Evolutionary conservation across 2,329 filamentous ascomycete genomes (phyloP), one percentile per base, ranked within the genome.

Genomic region (Dactylellina cionopaga): DNA sequence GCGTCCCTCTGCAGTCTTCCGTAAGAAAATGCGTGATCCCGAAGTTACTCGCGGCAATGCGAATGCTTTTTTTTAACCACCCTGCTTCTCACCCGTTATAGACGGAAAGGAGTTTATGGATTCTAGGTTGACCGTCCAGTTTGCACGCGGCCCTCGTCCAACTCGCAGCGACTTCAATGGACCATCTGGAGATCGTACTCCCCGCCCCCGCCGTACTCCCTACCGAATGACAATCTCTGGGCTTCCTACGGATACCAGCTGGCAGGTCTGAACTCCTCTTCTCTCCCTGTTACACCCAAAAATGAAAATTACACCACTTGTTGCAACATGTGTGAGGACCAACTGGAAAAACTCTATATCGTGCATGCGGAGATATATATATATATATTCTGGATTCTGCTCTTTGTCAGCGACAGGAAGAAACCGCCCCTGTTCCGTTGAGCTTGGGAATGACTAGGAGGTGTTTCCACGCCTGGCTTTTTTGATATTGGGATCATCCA

Each of bases 61-160:
- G 58, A n/a, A n/a, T n/a, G n/a, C n/a, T n/a, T n/a, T n/a, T n/a
- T n/a, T 44, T 65, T 47, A 56, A 55, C 60, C 15, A 29, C 44
- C 15, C 33, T 46, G 24, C 44, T 52, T 29, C 41, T 41, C 22
- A 31, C 37, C 15, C 37, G 27, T 17, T 17, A n/a, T 37, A 74
- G 94, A 99, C 86, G 95, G 95, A 82, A 93, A 92, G 80, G 92
- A 96, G 78, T 96, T 99, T 82, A 97, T 97, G 89, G 94, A 93
- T 82, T 92, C 96, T 82, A 92, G 95, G 79, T 86, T 99, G 77
- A 97, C 96, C 71, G 95, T 99, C 78, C 95, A 99, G 81, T 99
- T 99, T 83, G 95, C 95, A 76, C 92, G 95, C 80, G 95, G 95
- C 79, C 90, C 90, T 77, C 88, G 89, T 78, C 86, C 84, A 43